These are phyloP conservation scores for Plasmodium knowlesi DNA, from an alignment of 169 alveolate genomes.

Conservation along the genomic window DNA sequence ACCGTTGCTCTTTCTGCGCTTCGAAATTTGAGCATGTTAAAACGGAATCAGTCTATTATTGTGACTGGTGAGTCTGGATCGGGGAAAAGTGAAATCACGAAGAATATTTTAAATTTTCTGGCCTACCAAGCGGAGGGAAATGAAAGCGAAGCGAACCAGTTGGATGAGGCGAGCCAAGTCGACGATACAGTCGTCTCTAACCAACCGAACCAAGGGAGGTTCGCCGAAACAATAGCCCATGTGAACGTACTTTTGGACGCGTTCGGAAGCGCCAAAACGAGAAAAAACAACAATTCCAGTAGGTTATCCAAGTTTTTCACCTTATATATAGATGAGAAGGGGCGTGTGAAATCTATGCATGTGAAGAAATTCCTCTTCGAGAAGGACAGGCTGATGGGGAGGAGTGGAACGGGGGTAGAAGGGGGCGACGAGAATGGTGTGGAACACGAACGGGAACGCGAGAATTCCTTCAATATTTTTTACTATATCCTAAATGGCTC, in stretches of 20 bases:
- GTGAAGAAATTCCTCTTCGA: conserved; percentile 37
- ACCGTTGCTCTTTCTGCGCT: conserved; percentile 21
- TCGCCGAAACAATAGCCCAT: conserved; percentile 7
- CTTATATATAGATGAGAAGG: conserved; percentile 7
- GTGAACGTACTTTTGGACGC: conserved; percentile 32
- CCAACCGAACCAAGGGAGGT: background rate
- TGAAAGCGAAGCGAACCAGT: background rate
- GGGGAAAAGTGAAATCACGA: conserved; percentile 95
- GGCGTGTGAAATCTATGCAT: background rate
- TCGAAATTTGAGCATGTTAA: conserved; percentile 21
- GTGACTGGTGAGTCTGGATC: conserved; percentile 96
- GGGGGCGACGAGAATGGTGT: background rate
- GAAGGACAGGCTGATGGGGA: conserved; percentile 31
- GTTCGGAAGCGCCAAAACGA: conserved; percentile 40
- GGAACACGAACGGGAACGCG: conserved; percentile 9
- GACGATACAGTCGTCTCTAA: background rate
- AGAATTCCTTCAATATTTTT: conserved; percentile 42
- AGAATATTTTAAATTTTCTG: conserved; percentile 88
- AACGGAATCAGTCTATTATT: conserved; percentile 89
- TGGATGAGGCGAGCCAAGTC: background rate
- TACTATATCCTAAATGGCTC: conserved; percentile 65
- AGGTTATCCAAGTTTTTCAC: conserved; percentile 36
- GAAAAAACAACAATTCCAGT: conserved; percentile 39
- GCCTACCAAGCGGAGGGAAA: conserved; percentile 68
- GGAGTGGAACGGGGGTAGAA: background rate